Percentiles rank a stretch among this genome's conserved stretches.
These are phyloP conservation scores for Chenopodium suecicum DNA, from an alignment of 148 eudicot species.

Conservation along the genomic window DNA sequence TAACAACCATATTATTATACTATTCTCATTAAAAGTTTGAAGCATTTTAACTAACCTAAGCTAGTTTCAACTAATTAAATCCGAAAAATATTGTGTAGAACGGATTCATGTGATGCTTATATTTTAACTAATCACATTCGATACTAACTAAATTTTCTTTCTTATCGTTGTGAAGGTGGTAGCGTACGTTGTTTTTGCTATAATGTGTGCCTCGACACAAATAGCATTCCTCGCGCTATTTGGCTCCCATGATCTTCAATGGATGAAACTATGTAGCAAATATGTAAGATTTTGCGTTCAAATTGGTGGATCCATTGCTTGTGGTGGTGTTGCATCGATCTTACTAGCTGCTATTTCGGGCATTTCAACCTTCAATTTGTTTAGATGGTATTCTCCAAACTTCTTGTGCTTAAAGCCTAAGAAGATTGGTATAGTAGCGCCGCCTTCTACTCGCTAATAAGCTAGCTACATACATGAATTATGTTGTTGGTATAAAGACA, in stretches of 20 bases:
- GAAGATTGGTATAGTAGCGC: slow-evolving; percentile 2
- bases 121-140: background rate
- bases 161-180: slow-evolving; percentile 32
- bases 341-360: slow-evolving; percentile 39
- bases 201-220: slow-evolving; percentile 32
- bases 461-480: background rate
- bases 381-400: slow-evolving; percentile 70
- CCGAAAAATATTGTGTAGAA: too few relatives aligned
- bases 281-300: slow-evolving; percentile 59
- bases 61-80: too few relatives aligned
- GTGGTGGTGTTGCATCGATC: slow-evolving; percentile 36
- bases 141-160: background rate
- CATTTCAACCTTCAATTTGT: slow-evolving; percentile 53
- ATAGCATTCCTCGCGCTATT: slow-evolving; percentile 39
- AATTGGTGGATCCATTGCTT: slow-evolving; percentile 46
- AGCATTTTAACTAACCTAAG: too few relatives aligned
- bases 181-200: slow-evolving; percentile 51
- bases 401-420: slow-evolving; percentile 29
- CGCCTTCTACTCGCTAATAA: background rate
- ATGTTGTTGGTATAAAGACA: background rate
- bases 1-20: too few relatives aligned
- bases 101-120: too few relatives aligned
- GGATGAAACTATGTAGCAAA: slow-evolving; percentile 66
- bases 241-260: slow-evolving; percentile 42
- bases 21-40: too few relatives aligned